Conservation (phyloP, 2,329 filamentous ascomycete genomes). For the Magnaporthiopsis incrustans region DNA sequence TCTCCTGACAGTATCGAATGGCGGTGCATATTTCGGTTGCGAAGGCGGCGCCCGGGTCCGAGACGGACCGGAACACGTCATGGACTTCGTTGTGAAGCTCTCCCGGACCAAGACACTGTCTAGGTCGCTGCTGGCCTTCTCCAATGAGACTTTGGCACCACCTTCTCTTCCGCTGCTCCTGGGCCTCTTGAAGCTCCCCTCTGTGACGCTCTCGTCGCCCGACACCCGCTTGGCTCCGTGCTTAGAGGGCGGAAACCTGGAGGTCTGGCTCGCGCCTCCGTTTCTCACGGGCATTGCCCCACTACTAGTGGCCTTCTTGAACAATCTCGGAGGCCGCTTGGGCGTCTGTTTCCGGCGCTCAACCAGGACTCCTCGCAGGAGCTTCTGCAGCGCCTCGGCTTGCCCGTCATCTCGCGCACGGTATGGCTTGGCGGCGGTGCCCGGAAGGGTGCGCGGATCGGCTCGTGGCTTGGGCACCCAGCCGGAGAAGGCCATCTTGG, state of each 20-base stretch:
- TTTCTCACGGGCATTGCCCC: neutral
- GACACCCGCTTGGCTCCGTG: constrained; percentile 1
- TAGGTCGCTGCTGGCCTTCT: neutral
- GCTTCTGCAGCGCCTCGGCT: neutral
- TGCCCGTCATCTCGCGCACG: neutral
- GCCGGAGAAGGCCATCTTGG: neutral
- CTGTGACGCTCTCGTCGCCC: neutral
- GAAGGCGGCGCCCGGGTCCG: too few relatives aligned
- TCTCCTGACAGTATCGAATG: neutral
- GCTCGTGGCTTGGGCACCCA: neutral
- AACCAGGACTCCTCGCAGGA: neutral
- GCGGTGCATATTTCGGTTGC: neutral
- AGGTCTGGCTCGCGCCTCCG: neutral
- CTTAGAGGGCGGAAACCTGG: neutral
- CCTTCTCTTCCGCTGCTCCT: neutral
- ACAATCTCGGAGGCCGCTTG: neutral
- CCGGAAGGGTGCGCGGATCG: neutral
- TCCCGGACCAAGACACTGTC: neutral
- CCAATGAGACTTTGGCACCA: neutral
- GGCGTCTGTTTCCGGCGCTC: neutral
- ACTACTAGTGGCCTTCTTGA: neutral
- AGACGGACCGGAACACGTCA: neutral
- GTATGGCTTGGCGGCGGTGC: neutral
- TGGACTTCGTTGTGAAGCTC: neutral
- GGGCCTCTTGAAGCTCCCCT: neutral